Percentiles rank a stretch among this genome's conserved stretches.
phyloP scores from a whole-genome alignment of 441 rosid genomes.

The Macaranga tanarius region DNA sequence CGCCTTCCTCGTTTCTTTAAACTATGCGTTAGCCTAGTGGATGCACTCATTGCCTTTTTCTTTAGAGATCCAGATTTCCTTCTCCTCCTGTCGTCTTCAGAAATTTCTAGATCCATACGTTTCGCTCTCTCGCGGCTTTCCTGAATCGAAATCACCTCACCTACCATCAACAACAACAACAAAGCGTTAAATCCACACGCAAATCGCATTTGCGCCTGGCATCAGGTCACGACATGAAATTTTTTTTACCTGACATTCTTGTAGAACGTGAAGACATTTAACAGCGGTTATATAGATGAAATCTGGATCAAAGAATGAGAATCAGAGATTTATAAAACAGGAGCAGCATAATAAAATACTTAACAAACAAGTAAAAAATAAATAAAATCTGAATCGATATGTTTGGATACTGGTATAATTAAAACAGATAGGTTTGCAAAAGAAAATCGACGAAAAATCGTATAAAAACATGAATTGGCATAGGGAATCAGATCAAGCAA shows the following conservation, averaged over 20 bases:
- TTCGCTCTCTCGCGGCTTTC: constrained; percentile 44
- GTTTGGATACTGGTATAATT: not conserved
- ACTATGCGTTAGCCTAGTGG: constrained; percentile 62
- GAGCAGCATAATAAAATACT: too few species aligned
- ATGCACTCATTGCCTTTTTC: constrained; percentile 81
- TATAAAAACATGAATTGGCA: constrained; percentile 3
- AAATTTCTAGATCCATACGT: constrained; percentile 50
- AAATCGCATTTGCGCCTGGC: not conserved
- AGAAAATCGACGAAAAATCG: constrained; percentile 6
- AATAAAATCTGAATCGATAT: constrained; percentile 3
- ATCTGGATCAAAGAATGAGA: constrained; percentile 15
- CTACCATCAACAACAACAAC: constrained; percentile 21
- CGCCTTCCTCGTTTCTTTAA: constrained; percentile 69
- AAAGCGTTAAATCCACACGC: not conserved
- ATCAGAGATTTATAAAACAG: constrained; percentile 4
- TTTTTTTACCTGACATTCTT: constrained; percentile 18
- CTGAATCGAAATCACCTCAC: constrained; percentile 40
- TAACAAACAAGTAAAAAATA: not conserved
- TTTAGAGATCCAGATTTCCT: constrained; percentile 53
- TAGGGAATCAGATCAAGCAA: constrained; percentile 9
- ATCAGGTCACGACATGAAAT: too few species aligned
- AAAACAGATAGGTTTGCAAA: not conserved
- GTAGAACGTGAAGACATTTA: not conserved
- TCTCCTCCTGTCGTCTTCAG: constrained; percentile 68
- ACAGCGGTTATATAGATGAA: not conserved